These are phyloP conservation scores for Paramarasmius palmivorus DNA, from an alignment of 1,284 basidiomycete species.

Conservation along the genomic window DNA sequence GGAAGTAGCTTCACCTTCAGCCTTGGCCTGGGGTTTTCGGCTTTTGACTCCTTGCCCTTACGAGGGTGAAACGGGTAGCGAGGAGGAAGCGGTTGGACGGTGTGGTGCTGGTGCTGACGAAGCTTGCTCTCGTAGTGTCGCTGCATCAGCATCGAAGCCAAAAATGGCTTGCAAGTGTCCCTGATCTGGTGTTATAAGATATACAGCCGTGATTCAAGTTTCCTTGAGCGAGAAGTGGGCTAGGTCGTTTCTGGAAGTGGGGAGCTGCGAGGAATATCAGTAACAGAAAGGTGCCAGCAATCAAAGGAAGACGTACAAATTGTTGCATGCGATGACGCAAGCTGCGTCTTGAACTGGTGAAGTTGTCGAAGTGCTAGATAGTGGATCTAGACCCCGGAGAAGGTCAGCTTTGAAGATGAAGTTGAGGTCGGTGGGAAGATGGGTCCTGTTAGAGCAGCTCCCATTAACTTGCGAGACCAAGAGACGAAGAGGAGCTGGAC, in stretches of 20 bases:
- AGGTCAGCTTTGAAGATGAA: not conserved
- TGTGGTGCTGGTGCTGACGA: not conserved
- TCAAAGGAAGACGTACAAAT: not conserved
- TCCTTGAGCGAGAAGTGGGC: conserved; percentile 24
- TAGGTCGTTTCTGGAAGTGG: conserved; percentile 2
- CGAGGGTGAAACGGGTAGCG: conserved; percentile 7
- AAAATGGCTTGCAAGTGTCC: conserved; percentile 39
- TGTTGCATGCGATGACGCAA: too few relatives aligned
- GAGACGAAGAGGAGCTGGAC: conserved; percentile 1
- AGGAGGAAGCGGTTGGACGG: conserved; percentile 11
- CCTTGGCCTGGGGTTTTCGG: conserved; percentile 2
- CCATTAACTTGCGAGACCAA: too few relatives aligned
- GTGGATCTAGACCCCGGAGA: not conserved
- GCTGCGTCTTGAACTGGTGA: too few relatives aligned
- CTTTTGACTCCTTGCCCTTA: conserved; percentile 39
- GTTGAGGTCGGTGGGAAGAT: not conserved
- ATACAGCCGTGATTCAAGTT: conserved; percentile 33
- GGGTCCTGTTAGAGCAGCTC: not conserved
- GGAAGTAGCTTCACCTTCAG: conserved; percentile 22
- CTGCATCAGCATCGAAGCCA: conserved; percentile 28
- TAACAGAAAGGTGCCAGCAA: not conserved
- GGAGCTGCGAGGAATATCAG: conserved; percentile 1
- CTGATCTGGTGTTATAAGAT: conserved; percentile 29
- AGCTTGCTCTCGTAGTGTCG: not conserved
- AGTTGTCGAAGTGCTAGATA: not conserved